Evolutionary conservation across 1,139 yeast species (phyloP), one percentile per base, ranked within the genome.

Genomic region (Pichia sp.): DNA sequence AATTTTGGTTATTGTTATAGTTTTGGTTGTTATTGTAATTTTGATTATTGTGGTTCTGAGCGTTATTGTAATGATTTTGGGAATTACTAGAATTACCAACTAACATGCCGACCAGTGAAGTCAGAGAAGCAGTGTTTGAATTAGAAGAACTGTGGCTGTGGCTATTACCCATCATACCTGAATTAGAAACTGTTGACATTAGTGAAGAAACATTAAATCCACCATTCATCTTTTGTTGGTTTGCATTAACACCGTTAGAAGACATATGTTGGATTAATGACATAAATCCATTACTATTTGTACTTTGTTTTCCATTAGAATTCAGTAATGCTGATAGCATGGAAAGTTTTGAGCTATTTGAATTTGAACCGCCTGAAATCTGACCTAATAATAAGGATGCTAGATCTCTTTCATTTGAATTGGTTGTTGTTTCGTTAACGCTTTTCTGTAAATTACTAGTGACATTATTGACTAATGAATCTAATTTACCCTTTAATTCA

Each of bases 381-480:
- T 63, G 65, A 29, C 44, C 42, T 38, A 63, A 42, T n/a, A 63
- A 42, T 49, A 60, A 34, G 4, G 63, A 58, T 27, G 63, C 54
- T 42, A 63, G 42, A 34, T 56, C 65, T 44, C 62, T 59, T 44
- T 62, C 65, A 40, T 62, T 60, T 1, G 57, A 40, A 25, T 48
- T 45, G 2, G 62, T 46, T 28, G 58, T 48, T 40, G 50, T 49
- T 3, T 56, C 51, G 29, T 48, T 41, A 32, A 61, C 58, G n/a
- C 46, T 43, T 29, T 53, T 49, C 35, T 60, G 58, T 47, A 63
- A 31, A 28, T 57, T 46, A 4, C 44, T 46, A 5, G 62, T 49
- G 31, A 62, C 58, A 18, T 54, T 46, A n/a, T 46, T 47, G 32
- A 62, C 46, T 10, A 62, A 45, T 1, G 55, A 42, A 38, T 56